A percentile compares a stretch with the other conserved stretches of the same genome.
Conservation (phyloP, 352 stramenopile species). For the Globisporangium rhizosaccharum region DNA sequence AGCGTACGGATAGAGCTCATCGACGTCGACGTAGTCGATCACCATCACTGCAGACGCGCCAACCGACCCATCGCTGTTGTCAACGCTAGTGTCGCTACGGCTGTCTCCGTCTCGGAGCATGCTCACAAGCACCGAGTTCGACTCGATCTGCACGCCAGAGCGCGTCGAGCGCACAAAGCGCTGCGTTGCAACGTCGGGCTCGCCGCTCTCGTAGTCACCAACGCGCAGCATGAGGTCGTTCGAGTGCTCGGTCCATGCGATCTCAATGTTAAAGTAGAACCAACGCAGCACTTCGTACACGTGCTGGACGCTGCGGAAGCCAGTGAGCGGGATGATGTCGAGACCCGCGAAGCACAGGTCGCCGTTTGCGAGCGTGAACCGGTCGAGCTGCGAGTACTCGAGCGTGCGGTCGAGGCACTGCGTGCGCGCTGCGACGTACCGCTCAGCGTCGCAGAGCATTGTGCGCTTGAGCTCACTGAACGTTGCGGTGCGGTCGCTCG, state of each 20-base stretch:
- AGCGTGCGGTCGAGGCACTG: constrained; percentile 19
- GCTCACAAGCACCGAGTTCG: constrained; percentile 7
- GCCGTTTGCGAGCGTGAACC: constrained; percentile 20
- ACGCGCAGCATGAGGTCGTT: constrained; percentile 32
- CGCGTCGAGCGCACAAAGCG: constrained; percentile 1
- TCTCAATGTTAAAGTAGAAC: constrained; percentile 17
- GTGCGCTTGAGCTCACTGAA: constrained; percentile 1
- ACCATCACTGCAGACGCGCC: constrained; percentile 25
- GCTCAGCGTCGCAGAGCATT: constrained; percentile 3
- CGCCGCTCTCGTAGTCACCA: constrained; percentile 16
- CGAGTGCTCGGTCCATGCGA: constrained; percentile 14
- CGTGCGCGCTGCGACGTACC: constrained; percentile 3
- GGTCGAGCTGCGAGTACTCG: constrained; percentile 25
- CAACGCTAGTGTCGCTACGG: background rate
- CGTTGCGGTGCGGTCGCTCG: background rate
- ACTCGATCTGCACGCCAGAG: constrained; percentile 5
- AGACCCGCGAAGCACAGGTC: constrained; percentile 20
- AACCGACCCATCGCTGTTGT: constrained; percentile 4
- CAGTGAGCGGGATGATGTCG: constrained; percentile 13
- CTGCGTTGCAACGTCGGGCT: constrained; percentile 7
- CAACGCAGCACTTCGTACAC: constrained; percentile 6
- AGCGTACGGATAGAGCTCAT: constrained; percentile 29
- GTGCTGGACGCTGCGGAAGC: constrained; percentile 1
- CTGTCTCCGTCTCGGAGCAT: background rate
- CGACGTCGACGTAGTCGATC: constrained; percentile 38